Evolutionary conservation across 495 filamentous ascomycete species (phyloP), one percentile per base, ranked within the genome.

Genomic region (Penicillium riverlandense): DNA sequence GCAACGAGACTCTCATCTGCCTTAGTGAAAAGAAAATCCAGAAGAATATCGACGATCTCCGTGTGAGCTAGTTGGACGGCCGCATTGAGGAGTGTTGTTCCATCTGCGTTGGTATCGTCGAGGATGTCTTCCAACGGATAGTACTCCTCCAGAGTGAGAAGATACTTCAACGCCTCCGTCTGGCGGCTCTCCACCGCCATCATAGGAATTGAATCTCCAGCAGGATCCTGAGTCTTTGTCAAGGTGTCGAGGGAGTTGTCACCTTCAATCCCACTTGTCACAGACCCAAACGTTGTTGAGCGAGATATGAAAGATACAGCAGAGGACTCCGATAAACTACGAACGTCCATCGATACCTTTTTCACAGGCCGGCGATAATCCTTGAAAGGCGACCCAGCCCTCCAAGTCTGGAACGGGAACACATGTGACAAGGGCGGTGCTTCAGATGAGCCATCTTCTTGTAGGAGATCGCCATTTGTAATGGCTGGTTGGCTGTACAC

Each of bases 161-260:
- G 72, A 61, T 95, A 96, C 27, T 67, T 76, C 16, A 99, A 58
- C 28, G 79, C 80, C 35, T 84, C 77, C 7, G 74, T 66, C 43
- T 84, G 84, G 27, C 79, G 74, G 42, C 82, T 77, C 54, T 96
- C 89, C 29, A 96, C 77, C 7, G 91, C 89, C 90, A 99, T 97
- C 94, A 97, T 99, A 11, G 81, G 76, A 13, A 96, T 77, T 6
- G 90, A 95, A 55, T 95, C 84, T 2, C 92, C 91, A 27, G 79
- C 75, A 13, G 77, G 71, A 52, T 90, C 83, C 53, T 92, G 86
- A 0, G 89, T 95, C 54, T 86, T 83, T 4, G 85, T 77, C 6
- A 96, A 66, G 7, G 79, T 84, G 59, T 90, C 86, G 44, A 89
- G 82, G 1, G 88, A 94, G 7, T 80, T 85, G 55, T 95, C 90